Conservation (phyloP, 148 eudicot species). For the Suaeda aralocaspica region DNA sequence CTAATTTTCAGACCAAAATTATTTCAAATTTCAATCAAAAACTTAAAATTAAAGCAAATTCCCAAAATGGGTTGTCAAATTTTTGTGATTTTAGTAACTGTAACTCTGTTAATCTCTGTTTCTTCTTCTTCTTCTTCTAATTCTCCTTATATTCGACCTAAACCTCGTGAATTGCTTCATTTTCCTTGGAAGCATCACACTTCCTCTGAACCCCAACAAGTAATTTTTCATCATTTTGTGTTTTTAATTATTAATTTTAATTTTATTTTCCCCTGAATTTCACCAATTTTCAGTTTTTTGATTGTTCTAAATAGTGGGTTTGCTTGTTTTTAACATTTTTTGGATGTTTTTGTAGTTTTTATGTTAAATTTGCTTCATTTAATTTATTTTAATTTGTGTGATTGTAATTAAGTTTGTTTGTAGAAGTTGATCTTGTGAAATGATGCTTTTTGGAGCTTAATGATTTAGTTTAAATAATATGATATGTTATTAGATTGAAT, state of each 20-base stretch:
- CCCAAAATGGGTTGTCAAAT: slow-evolving; percentile 18
- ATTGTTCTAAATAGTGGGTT: neutral
- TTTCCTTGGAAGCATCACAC: slow-evolving; percentile 43
- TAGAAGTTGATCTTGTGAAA: neutral
- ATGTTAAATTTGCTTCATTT: neutral
- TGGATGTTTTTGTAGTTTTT: neutral
- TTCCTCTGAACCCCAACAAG: slow-evolving; percentile 72
- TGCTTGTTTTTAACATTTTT: neutral
- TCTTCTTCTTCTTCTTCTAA: slow-evolving; percentile 6
- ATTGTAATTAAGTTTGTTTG: neutral
- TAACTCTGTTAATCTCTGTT: slow-evolving; percentile 17
- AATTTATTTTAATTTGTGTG: neutral
- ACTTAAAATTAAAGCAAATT: neutral
- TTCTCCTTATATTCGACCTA: slow-evolving; percentile 60
- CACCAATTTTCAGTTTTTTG: neutral
- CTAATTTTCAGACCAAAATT: neutral
- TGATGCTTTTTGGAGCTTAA: neutral
- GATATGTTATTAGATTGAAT: neutral
- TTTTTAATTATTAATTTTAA: neutral
- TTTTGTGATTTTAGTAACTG: neutral
- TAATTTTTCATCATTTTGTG: neutral
- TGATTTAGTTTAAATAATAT: neutral
- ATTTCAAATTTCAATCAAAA: neutral
- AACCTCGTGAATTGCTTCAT: slow-evolving; percentile 51
- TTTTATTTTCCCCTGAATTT: neutral